Evolutionary conservation across 2,329 filamentous ascomycete genomes (phyloP), one percentile per base, ranked within the genome.

Genomic region (Aspergillus carbonarius): DNA sequence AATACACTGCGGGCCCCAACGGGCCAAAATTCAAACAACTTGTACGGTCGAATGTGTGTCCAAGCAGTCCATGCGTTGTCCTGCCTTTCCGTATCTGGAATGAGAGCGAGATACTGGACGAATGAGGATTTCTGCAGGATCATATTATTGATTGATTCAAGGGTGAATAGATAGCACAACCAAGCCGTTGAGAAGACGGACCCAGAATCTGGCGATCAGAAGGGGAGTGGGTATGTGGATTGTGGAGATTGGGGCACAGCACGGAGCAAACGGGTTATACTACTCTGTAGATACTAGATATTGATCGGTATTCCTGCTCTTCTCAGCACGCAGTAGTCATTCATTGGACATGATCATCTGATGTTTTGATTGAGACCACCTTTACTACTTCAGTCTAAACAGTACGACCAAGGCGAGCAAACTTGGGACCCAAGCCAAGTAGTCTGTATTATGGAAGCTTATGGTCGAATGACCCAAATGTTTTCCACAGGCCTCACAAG

Each of bases 11-110:
- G 57, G 87, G 87, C 1, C 87, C 87, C 1, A 86, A 83, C 18
- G 87, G 87, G 1, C 86, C 86, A 1, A 76, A 74, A 59, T 81
- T 84, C 62, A 88, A 89, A 74, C 74, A 82, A 51, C 67, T 89
- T 62, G 79, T 82, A 57, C 72, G 87, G 54, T 77, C 71, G 39
- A 72, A 83, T 42, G 79, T 88, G 2, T 89, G 86, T 74, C 84
- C 84, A 1, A 78, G 81, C 3, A 72, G 75, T 25, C 64, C 69
- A 42, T 84, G 82, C 66, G 74, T 79, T 57, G 65, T 80, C 46
- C 70, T 79, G 49, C 74, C 73, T 10, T 74, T 79, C 52, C 64
- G 60, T 9, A 66, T 60, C 34, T 71, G 64, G 64, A 60, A 60
- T 8, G 48, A 49, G 15, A 39, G 60, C n/a, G 13, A 49, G 52